A percentile compares a stretch with the other conserved stretches of the same genome.
These are phyloP conservation scores for Pyrenochaeta sp. DNA, from an alignment of 2,329 filamentous ascomycete species.

Conservation along the genomic window DNA sequence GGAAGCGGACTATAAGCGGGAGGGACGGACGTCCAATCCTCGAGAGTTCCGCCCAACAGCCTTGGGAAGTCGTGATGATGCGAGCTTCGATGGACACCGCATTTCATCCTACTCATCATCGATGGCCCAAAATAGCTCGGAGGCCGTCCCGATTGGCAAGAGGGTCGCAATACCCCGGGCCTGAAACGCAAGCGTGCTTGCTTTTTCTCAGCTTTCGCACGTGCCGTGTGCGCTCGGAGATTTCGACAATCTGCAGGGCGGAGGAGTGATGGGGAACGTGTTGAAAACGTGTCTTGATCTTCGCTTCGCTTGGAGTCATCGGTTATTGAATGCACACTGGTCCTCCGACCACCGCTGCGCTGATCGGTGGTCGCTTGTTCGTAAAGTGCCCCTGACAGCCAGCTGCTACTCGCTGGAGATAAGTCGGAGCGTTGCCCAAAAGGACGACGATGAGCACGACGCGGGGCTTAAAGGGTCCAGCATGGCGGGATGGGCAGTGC, in stretches of 20 bases:
- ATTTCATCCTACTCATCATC: conserved; percentile 7
- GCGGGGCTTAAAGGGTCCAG: conserved; percentile 33
- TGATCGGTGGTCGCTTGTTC: not conserved
- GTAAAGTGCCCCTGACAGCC: not conserved
- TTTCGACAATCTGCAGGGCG: conserved; percentile 21
- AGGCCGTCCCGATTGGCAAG: conserved; percentile 7
- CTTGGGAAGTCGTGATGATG: conserved; percentile 10
- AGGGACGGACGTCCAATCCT: conserved; percentile 1
- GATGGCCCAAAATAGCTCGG: conserved; percentile 6
- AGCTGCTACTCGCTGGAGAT: conserved; percentile 9
- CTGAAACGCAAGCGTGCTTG: conserved; percentile 26
- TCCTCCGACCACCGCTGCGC: not conserved
- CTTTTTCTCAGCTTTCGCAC: conserved; percentile 17
- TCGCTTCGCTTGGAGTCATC: conserved; percentile 3
- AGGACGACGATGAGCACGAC: conserved; percentile 20
- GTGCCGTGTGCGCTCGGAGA: conserved; percentile 24
- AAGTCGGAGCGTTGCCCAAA: conserved; percentile 19
- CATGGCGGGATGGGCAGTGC: conserved; percentile 27
- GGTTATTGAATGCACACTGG: conserved; percentile 2
- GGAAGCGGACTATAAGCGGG: conserved; percentile 6
- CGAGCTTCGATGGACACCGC: conserved; percentile 2
- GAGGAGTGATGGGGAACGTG: conserved; percentile 8
- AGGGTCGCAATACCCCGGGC: conserved; percentile 10
- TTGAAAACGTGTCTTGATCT: conserved; percentile 1
- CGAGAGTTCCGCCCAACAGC: not conserved